Percentiles rank a stretch among this genome's conserved stretches.
Evolutionary conservation across 1,284 basidiomycete species (phyloP).

Genomic region (Melampsora occidentalis): DNA sequence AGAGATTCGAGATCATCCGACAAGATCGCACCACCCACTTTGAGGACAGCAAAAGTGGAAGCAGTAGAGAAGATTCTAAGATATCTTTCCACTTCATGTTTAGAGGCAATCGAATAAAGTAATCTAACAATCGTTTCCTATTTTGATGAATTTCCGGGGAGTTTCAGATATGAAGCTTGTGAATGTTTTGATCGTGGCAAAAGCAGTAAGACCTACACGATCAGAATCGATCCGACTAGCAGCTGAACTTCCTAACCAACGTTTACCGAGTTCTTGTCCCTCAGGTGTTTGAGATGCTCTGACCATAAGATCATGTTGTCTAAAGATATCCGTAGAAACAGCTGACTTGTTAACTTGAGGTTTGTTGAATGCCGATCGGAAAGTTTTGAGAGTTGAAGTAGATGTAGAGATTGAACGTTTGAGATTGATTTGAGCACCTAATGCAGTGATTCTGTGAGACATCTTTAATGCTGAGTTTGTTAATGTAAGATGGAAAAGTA

Average conservation of each 20-base stretch:
- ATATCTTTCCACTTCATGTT: constrained; percentile 92
- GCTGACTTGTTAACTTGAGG: background rate
- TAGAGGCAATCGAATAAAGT: constrained; percentile 88
- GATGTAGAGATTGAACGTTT: constrained; percentile 1
- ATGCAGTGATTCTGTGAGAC: too few species aligned
- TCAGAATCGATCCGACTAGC: constrained; percentile 25
- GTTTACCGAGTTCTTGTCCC: constrained; percentile 18
- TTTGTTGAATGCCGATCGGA: background rate
- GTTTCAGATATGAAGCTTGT: background rate
- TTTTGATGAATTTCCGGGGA: background rate
- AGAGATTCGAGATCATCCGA: constrained; percentile 80
- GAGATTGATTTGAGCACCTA: too few species aligned
- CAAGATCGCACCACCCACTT: constrained; percentile 85
- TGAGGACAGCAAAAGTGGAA: constrained; percentile 51
- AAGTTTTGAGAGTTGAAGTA: background rate
- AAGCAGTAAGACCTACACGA: constrained; percentile 6
- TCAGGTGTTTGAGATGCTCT: constrained; percentile 16
- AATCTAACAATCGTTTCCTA: constrained; percentile 61
- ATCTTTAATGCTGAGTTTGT: too few species aligned
- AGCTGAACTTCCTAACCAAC: constrained; percentile 21
- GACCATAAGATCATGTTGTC: constrained; percentile 31
- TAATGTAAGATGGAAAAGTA: too few species aligned
- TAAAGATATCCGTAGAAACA: constrained; percentile 11
- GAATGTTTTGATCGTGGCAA: background rate
- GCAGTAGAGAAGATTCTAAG: constrained; percentile 90